These are phyloP conservation scores for Brassica balearica DNA, from an alignment of 441 rosid genomes.

Conservation along the genomic window DNA sequence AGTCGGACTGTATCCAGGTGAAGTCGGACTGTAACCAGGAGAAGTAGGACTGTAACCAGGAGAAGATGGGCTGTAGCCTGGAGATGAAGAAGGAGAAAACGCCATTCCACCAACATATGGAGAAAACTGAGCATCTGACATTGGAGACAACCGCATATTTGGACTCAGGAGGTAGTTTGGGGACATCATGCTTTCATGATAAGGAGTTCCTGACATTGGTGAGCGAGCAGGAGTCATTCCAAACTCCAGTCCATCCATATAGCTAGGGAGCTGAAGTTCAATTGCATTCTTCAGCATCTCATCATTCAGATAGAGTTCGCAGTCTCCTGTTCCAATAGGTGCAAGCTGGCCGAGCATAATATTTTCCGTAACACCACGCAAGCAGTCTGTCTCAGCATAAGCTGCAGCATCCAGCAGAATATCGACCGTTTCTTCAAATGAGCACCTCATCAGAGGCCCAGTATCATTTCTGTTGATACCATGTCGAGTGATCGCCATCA, in stretches of 20 bases:
- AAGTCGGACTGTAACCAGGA: constrained; percentile 56
- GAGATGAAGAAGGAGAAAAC: constrained; percentile 87
- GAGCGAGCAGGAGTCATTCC: constrained; percentile 94
- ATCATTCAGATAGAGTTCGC: constrained; percentile 87
- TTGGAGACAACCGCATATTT: constrained; percentile 81
- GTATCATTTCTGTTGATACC: constrained; percentile 98
- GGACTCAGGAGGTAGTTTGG: constrained; percentile 91
- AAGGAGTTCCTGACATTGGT: constrained; percentile 88
- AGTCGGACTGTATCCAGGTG: constrained; percentile 1
- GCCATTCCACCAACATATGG: constrained; percentile 93
- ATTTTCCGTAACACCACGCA: constrained; percentile 96
- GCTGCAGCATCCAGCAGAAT: constrained; percentile 98
- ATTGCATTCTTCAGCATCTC: constrained; percentile 99
- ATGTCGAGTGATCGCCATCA: constrained; percentile 99
- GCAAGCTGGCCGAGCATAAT: constrained; percentile 98
- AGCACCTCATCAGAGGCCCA: constrained; percentile 99
- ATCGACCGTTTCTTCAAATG: constrained; percentile 98
- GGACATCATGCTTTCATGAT: constrained; percentile 87
- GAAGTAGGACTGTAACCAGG: constrained; percentile 85
- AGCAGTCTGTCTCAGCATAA: constrained; percentile 84
- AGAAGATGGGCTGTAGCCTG: constrained; percentile 89
- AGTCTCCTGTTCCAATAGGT: constrained; percentile 96
- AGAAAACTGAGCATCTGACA: constrained; percentile 86
- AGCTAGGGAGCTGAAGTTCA: constrained; percentile 98
- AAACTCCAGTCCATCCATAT: constrained; percentile 88